Evolutionary conservation across 2,329 filamentous ascomycete species (phyloP).

Genomic region (Torrubiella hemipterigena): DNA sequence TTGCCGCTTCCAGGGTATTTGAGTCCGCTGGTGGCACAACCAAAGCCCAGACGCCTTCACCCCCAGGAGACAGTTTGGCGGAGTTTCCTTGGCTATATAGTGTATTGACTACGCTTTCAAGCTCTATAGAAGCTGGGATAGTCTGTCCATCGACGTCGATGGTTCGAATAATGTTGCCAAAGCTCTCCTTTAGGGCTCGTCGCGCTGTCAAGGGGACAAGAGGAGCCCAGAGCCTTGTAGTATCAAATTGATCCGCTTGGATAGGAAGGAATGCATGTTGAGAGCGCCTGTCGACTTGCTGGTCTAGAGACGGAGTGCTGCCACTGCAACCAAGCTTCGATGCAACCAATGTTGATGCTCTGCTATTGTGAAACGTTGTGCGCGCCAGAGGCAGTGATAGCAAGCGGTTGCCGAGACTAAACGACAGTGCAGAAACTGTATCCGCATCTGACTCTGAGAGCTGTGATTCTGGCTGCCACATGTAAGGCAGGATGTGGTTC

Average conservation of each 20-base stretch:
- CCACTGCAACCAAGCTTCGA: slow-evolving; percentile 16
- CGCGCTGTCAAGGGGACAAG: slow-evolving; percentile 52
- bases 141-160: slow-evolving; percentile 35
- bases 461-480: slow-evolving; percentile 26
- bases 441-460: slow-evolving; percentile 18
- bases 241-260: slow-evolving; percentile 10
- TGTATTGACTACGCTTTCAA: slow-evolving; percentile 51
- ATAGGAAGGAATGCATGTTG: slow-evolving; percentile 22
- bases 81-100: slow-evolving; percentile 35
- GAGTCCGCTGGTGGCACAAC: slow-evolving; percentile 35
- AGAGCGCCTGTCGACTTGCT: slow-evolving; percentile 22
- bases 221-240: slow-evolving; percentile 25
- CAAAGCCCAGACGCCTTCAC: slow-evolving; percentile 62
- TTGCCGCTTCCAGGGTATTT: slow-evolving; percentile 5
- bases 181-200: slow-evolving; percentile 48
- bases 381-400: slow-evolving; percentile 59
- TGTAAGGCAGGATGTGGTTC: slow-evolving; percentile 27
- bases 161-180: slow-evolving; percentile 69
- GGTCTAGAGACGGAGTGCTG: slow-evolving; percentile 10
- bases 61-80: slow-evolving; percentile 21
- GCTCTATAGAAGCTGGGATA: slow-evolving; percentile 56
- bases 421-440: slow-evolving; percentile 26
- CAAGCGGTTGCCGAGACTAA: slow-evolving; percentile 22
- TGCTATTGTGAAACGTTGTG: slow-evolving; percentile 64
- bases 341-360: slow-evolving; percentile 43